Conservation (phyloP, 225 moss, liverwort and hornwort genomes). For the Pleurozium schreberi region DNA sequence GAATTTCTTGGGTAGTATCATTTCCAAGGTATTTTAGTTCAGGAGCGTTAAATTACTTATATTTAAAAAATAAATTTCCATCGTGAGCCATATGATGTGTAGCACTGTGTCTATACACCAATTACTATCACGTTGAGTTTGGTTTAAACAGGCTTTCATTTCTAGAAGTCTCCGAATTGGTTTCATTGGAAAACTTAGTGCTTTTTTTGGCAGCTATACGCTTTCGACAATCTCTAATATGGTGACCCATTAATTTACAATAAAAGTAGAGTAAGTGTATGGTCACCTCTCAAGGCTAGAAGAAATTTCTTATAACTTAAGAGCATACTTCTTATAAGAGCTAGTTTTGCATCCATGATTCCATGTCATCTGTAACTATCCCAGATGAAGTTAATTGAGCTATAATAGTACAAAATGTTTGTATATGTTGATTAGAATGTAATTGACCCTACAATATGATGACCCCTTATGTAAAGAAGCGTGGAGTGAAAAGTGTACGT, state of each 20-base stretch:
- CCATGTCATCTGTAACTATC: too few species aligned
- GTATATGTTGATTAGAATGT: too few species aligned
- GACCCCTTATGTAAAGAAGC: too few species aligned
- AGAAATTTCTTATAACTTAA: too few species aligned
- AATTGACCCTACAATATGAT: too few species aligned
- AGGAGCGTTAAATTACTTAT: background rate
- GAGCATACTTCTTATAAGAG: too few species aligned
- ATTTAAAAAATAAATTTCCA: background rate
- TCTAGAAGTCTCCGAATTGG: rapidly evolving
- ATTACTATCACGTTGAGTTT: background rate
- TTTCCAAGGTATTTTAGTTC: background rate
- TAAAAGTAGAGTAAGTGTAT: too few species aligned
- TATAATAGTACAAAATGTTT: too few species aligned
- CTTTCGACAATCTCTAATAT: background rate
- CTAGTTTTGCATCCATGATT: too few species aligned
- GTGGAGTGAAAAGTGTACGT: too few species aligned
- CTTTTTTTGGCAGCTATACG: background rate
- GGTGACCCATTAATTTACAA: background rate
- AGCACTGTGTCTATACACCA: background rate
- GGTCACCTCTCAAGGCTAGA: too few species aligned
- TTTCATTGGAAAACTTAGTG: background rate
- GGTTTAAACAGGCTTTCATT: background rate
- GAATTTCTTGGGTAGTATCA: background rate
- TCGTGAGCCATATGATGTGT: background rate
- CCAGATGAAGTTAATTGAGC: too few species aligned